phyloP scores from a whole-genome alignment of 345 rosid species.

The Acer negundo region DNA sequence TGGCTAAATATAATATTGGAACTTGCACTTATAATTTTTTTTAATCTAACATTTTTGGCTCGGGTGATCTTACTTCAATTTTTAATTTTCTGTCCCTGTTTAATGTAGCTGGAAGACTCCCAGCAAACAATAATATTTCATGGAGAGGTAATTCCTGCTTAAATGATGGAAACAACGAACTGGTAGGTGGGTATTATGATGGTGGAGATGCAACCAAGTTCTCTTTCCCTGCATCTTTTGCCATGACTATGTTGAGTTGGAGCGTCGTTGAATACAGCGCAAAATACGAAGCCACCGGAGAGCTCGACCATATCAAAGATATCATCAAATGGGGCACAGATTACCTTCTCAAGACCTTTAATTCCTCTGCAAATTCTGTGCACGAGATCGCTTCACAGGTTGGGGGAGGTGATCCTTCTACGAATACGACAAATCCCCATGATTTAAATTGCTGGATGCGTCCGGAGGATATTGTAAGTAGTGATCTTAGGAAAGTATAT shows the following conservation, averaged over 20 bases:
- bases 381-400: conserved; percentile 17
- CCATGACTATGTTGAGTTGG: conserved; percentile 99
- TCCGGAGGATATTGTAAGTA: conserved; percentile 88
- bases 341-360: conserved; percentile 89
- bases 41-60: too few relatives aligned
- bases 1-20: too few relatives aligned
- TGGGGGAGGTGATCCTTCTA: conserved; percentile 25
- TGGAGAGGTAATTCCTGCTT: conserved; percentile 95
- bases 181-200: conserved; percentile 86
- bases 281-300: conserved; percentile 87
- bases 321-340: conserved; percentile 96
- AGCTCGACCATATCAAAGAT: conserved; percentile 86
- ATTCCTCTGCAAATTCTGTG: conserved; percentile 72
- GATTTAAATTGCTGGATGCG: conserved; percentile 99
- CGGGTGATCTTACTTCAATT: too few relatives aligned
- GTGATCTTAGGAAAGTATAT: conserved; percentile 49
- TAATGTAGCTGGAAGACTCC: conserved; percentile 81
- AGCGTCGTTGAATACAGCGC: conserved; percentile 95
- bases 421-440: conserved; percentile 60
- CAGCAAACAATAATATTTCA: conserved; percentile 85
- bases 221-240: conserved; percentile 79
- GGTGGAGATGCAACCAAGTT: conserved; percentile 98
- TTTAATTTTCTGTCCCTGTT: not conserved
- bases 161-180: conserved; percentile 61
- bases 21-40: too few relatives aligned